Base-by-base conservation (phyloP, 1,284 basidiomycete species). In the Cerrena zonata region DNA sequence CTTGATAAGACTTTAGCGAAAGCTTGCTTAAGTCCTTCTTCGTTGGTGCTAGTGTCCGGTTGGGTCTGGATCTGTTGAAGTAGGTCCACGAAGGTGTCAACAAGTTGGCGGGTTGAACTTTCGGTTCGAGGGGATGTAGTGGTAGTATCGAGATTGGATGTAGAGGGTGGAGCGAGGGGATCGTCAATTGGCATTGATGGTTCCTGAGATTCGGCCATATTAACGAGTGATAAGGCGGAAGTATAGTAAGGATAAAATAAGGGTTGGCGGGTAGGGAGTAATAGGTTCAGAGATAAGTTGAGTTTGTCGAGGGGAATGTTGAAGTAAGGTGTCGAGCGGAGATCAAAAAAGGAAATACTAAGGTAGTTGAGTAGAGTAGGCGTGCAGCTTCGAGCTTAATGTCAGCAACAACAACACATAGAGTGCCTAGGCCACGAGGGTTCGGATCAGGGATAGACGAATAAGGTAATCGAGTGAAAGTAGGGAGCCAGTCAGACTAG, bases 341-440 rank as follows among this genome's bases (percentile, higher is more conserved):
- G 30, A 34, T 7, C 15, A 7, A 7, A 15, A 34, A 15, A 7
- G 7, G 30, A 34, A 34, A 7, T 7, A 34, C 30, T 34, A 34
- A 34, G 34, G 44, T 34, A 7, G 30, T 34, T 7, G 7, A 7
- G 15, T 34, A 34, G 30, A 15, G 30, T 34, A 34, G 30, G 15
- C 15, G 15, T 7, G 15, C 7, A 34, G 30, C 30, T 34, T 34
- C 26, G 44, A 46, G 44, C 44, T 46, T 46, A n/a, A 46, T 46
- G 44, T 46, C 44, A 46, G 44, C 44, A 34, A 27, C 44, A 34
- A 46, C 23, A 18, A 46, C 24, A 46, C 24, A 18, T 23, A n/a
- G 44, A 25, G 22, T 24, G 42, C 42, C 44, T 22, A 30, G 44
- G 44, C 23, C 26, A 26, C 44, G 44, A 24, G 13, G 23, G 24